These are phyloP conservation scores for Moesziomyces parantarcticus DNA, from an alignment of 1,284 basidiomycete species.

Conservation along the genomic window DNA sequence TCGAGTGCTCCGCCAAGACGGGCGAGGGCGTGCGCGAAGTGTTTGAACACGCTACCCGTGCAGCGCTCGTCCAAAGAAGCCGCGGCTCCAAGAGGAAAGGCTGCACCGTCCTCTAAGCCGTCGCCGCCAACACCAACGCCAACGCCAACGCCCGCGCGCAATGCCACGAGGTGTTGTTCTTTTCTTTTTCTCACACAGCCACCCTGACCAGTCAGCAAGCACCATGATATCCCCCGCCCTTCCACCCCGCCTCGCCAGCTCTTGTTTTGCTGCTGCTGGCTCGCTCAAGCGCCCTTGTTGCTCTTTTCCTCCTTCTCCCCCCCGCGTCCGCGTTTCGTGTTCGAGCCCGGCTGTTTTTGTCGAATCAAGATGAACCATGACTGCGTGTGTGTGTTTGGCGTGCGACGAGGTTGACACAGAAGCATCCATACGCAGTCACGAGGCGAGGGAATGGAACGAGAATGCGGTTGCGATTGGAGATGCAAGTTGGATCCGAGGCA, in stretches of 20 bases:
- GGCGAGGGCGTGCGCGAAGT: conserved; percentile 91
- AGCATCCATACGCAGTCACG: too few relatives aligned
- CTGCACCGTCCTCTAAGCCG: conserved; percentile 73
- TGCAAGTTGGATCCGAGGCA: too few relatives aligned
- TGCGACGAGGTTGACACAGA: too few relatives aligned
- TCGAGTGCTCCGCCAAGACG: conserved; percentile 89
- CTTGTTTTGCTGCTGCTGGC: too few relatives aligned
- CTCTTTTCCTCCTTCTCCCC: background rate
- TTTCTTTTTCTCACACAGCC: too few relatives aligned
- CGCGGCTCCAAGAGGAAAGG: conserved; percentile 69
- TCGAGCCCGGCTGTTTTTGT: background rate
- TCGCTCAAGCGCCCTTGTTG: background rate
- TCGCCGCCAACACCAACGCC: background rate
- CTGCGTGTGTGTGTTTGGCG: too few relatives aligned
- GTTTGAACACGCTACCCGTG: conserved; percentile 87
- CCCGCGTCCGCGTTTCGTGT: conserved; percentile 3
- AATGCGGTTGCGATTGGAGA: too few relatives aligned
- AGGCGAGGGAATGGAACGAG: too few relatives aligned
- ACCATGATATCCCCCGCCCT: conserved; percentile 1
- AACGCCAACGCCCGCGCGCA: too few relatives aligned
- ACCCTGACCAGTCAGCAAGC: too few relatives aligned
- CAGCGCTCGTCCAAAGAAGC: conserved; percentile 75
- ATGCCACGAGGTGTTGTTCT: too few relatives aligned
- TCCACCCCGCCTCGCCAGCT: background rate
- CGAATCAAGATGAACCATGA: too few relatives aligned